Conservation (phyloP, 169 alveolate species). For the Plasmodium fragile region DNA sequence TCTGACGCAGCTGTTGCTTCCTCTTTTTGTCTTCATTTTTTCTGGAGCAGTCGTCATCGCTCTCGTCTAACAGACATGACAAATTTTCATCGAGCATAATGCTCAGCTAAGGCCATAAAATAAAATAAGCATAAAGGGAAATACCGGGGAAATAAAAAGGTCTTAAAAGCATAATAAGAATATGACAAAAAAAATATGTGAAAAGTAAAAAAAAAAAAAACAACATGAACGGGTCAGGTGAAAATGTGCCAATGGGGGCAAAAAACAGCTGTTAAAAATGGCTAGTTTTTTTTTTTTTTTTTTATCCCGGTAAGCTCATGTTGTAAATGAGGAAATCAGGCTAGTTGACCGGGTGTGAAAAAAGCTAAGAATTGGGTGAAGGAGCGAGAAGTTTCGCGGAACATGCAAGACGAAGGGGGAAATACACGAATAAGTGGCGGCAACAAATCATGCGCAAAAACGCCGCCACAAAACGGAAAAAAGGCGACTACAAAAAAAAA, state of each 20-base stretch:
- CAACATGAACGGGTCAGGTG: slow-evolving; percentile 21
- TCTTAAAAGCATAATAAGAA: background rate
- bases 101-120: background rate
- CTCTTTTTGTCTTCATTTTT: slow-evolving; percentile 24
- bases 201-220: background rate
- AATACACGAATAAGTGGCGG: background rate
- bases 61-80: slow-evolving; percentile 71
- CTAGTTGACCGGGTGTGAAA: background rate
- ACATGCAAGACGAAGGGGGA: background rate
- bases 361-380: background rate
- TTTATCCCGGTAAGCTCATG: background rate
- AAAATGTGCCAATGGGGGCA: background rate
- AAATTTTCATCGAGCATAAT: slow-evolving; percentile 75
- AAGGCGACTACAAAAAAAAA: background rate
- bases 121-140: background rate
- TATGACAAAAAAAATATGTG: background rate
- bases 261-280: slow-evolving; percentile 9
- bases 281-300: slow-evolving; percentile 1
- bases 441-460: background rate
- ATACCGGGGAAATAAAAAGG: background rate
- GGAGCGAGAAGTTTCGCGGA: background rate
- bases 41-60: slow-evolving; percentile 57
- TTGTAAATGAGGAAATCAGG: background rate
- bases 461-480: background rate
- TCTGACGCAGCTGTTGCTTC: background rate